Percentiles rank a stretch among this genome's conserved stretches.
phyloP scores from a whole-genome alignment of 371 early-diverging fungal species.

The Dichotomocladium elegans region DNA sequence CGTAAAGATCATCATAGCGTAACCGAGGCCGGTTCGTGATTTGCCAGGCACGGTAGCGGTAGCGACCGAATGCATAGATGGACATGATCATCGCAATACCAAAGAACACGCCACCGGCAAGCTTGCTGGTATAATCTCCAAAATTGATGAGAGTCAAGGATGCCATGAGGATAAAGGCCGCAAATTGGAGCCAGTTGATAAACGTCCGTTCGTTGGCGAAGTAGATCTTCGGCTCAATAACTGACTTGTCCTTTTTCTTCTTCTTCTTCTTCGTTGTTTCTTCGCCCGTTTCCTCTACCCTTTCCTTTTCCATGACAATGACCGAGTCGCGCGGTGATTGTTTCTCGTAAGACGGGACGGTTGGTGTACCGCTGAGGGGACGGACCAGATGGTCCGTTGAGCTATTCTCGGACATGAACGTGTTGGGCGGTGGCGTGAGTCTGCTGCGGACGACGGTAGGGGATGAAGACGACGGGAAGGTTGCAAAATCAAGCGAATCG shows the following conservation, averaged over 20 bases:
- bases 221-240: conserved; percentile 92
- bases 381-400: conserved; percentile 5
- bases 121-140: conserved; percentile 58
- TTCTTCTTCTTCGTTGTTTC: conserved; percentile 12
- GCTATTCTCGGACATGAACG: background rate
- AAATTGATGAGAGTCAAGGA: conserved; percentile 74
- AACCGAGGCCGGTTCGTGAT: conserved; percentile 44
- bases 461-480: conserved; percentile 1
- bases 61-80: conserved; percentile 79
- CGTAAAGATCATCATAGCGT: conserved; percentile 60
- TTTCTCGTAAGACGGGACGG: background rate
- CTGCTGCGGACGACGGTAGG: background rate
- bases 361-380: no score
- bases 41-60: conserved; percentile 79
- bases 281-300: conserved; percentile 2
- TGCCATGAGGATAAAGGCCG: conserved; percentile 58
- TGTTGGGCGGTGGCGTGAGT: background rate
- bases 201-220: conserved; percentile 98
- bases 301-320: background rate
- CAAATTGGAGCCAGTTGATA: conserved; percentile 75
- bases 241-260: conserved; percentile 12
- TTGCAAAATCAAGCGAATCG: conserved; percentile 8
- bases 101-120: conserved; percentile 70
- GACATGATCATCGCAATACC: conserved; percentile 67
- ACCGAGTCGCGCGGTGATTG: background rate